Base-by-base conservation (phyloP, 441 rosid genomes). In the Dalechampia spathulata region DNA sequence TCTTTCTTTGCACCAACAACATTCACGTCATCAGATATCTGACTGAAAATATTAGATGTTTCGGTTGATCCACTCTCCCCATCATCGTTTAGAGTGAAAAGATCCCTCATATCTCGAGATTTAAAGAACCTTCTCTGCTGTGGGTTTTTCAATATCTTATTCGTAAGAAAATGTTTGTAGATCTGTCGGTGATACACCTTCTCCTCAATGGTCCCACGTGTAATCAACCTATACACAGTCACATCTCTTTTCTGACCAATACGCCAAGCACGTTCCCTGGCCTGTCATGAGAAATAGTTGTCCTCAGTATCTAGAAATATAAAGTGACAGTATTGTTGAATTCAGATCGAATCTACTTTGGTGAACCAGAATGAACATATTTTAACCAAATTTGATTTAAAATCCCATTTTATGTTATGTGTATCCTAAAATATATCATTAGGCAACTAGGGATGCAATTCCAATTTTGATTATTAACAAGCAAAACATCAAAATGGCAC, bases 191-290 rank as follows among this genome's bases (percentile, higher is more conserved):
- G 97, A 61, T 93, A 93, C 58, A 87, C 97, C 70, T 93, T 93
- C 78, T 93, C 99, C 77, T 93, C 99, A 60, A 93, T 92, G 51
- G 96, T 85, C 63, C 97, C 99, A 7, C 89, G 86, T 0, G 89
- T 87, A 68, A 93, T 87, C 81, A 93, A 69, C 78, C 99, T 85
- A 68, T 86, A 93, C 15, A 93, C 78, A 17, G 83, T 80, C 48
- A 93, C 99, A 71, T 87, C 97, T 66, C 83, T 76, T 68, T 75
- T 83, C 75, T 93, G 99, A 57, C 97, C 99, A 75, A 93, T 85
- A 48, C 96, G 97, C 97, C 99, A 93, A 60, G 99, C 99, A 41
- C 99, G 97, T 68, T 93, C 99, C 84, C 99, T 89, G 9, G 99
- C 99, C 97, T 91, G 74, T 67, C 49, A 67, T 6, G 30, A 56